Conservation (phyloP, 139 green algal genomes). For the Yamagishiella unicocca region DNA sequence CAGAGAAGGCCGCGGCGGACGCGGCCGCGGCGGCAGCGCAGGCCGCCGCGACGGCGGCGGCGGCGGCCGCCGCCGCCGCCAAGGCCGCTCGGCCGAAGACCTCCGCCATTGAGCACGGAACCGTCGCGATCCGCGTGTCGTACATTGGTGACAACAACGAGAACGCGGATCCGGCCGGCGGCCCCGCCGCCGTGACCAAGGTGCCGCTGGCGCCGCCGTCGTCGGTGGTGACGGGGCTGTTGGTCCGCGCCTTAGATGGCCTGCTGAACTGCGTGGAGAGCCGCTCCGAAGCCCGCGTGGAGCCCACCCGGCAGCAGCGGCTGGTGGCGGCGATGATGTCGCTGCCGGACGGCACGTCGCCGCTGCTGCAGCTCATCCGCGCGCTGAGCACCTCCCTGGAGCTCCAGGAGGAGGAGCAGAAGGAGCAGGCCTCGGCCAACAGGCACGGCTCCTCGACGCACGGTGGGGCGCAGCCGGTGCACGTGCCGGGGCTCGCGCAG, state of each 20-base stretch:
- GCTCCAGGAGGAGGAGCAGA: constrained; percentile 12
- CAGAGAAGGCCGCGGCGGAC: constrained; percentile 1
- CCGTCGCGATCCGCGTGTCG: not conserved
- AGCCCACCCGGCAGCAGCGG: constrained; percentile 11
- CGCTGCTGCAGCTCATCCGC: constrained; percentile 4
- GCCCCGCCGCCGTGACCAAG: not conserved
- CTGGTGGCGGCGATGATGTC: not conserved
- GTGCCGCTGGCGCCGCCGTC: not conserved
- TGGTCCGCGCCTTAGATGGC: not conserved
- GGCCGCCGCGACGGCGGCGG: constrained; percentile 1
- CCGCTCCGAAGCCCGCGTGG: not conserved
- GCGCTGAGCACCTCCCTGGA: not conserved
- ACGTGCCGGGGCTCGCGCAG: not conserved
- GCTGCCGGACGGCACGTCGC: not conserved
- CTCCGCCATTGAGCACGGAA: constrained; percentile 6
- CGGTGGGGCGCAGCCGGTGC: not conserved
- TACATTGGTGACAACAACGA: not conserved
- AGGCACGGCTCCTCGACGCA: not conserved
- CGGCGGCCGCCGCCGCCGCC: not conserved
- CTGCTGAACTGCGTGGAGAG: constrained; percentile 29
- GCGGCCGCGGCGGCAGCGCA: not conserved
- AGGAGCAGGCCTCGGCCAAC: not conserved
- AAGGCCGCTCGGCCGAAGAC: not conserved
- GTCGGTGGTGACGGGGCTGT: not conserved
- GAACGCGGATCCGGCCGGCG: not conserved